phyloP scores from a whole-genome alignment of 108 stramenopile genomes.

The Skeletonema grethae region DNA sequence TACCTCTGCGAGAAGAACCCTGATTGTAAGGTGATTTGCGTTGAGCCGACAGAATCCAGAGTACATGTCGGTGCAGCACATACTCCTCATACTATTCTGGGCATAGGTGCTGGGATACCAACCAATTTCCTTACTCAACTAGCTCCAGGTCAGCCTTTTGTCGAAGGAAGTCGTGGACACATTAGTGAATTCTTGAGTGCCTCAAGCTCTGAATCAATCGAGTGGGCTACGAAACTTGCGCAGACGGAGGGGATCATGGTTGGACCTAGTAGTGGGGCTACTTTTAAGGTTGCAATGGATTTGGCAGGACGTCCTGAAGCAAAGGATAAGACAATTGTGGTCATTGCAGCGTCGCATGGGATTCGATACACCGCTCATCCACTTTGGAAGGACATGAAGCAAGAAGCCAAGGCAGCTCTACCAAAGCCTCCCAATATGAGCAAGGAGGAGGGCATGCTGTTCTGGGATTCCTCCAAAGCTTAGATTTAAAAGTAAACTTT shows the following conservation, averaged over 20 bases:
- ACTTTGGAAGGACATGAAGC: slow-evolving; percentile 15
- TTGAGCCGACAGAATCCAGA: slow-evolving; percentile 7
- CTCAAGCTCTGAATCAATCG: neutral
- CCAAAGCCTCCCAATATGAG: slow-evolving; percentile 23
- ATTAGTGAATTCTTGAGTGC: slow-evolving; percentile 16
- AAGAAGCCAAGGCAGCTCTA: slow-evolving; percentile 24
- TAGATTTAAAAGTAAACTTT: neutral
- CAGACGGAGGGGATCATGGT: slow-evolving; percentile 9
- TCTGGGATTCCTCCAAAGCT: slow-evolving; percentile 19
- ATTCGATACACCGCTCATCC: slow-evolving; percentile 28
- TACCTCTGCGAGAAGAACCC: slow-evolving; percentile 7
- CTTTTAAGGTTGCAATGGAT: slow-evolving; percentile 1
- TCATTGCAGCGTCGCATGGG: slow-evolving; percentile 6
- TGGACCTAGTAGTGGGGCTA: slow-evolving; percentile 7
- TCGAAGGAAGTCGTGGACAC: slow-evolving; percentile 18
- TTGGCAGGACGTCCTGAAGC: slow-evolving; percentile 4
- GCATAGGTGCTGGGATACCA: slow-evolving; percentile 20
- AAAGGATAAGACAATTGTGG: slow-evolving; percentile 6
- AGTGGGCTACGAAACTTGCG: slow-evolving; percentile 15
- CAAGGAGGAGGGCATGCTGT: slow-evolving; percentile 11
- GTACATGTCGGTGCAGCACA: slow-evolving; percentile 1
- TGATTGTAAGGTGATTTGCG: slow-evolving; percentile 8
- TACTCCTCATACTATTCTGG: slow-evolving; percentile 10
- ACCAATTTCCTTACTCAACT: slow-evolving; percentile 19
- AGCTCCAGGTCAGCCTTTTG: slow-evolving; percentile 14